A percentile compares a stretch with the other conserved stretches of the same genome.
Evolutionary conservation across 768 basidiomycete species (phyloP).

Genomic region (Dictyophora rubrovolvata): DNA sequence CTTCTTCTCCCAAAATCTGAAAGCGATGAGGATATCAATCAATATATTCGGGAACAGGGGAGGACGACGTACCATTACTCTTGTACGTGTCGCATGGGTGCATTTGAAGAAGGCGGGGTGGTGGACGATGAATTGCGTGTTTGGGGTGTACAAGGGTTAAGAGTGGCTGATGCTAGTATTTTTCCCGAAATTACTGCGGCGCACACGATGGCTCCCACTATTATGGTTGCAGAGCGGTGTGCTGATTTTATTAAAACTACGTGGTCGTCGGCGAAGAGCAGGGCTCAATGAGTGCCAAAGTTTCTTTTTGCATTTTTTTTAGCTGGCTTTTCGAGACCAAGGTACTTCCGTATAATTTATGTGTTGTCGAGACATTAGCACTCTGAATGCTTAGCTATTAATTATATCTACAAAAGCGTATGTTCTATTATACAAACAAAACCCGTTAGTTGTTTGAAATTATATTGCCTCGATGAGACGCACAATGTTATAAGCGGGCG

Average conservation of each 20-base stretch:
- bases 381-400: too few species aligned
- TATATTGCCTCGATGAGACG: too few species aligned
- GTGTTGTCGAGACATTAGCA: too few species aligned
- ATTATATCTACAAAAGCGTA: too few species aligned
- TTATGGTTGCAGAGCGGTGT: conserved; percentile 29
- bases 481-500: too few species aligned
- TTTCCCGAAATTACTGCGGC: conserved; percentile 22
- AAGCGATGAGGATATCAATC: conserved; percentile 23
- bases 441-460: too few species aligned
- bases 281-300: too few species aligned
- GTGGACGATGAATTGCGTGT: conserved; percentile 37
- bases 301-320: too few species aligned
- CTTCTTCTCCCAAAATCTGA: conserved; percentile 19
- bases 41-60: conserved; percentile 18
- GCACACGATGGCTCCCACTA: conserved; percentile 26
- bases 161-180: conserved; percentile 28
- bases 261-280: too few species aligned
- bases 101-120: conserved; percentile 24
- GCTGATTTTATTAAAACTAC: conserved; percentile 16
- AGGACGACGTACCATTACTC: conserved; percentile 27
- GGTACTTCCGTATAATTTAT: too few species aligned
- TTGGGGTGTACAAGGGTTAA: conserved; percentile 33
- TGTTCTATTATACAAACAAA: too few species aligned
- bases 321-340: too few species aligned
- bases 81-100: conserved; percentile 22